Evolutionary conservation across 2,329 filamentous ascomycete species (phyloP).

Genomic region (Pyricularia sp.): DNA sequence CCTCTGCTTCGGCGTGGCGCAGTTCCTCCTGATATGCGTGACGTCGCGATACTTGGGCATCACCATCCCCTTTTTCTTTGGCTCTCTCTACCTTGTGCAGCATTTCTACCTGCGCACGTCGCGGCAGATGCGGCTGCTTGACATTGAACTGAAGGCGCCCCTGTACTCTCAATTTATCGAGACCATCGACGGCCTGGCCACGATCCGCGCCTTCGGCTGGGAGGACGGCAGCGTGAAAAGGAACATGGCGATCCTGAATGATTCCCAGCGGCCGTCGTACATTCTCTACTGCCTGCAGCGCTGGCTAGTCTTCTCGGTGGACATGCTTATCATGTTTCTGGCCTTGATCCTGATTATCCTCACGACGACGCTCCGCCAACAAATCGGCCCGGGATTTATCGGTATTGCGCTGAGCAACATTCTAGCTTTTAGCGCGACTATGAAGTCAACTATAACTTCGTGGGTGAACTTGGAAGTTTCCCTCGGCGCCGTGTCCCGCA

Average conservation of each 20-base stretch:
- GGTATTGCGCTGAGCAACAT: slow-evolving; percentile 23
- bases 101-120: slow-evolving; percentile 42
- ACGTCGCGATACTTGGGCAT: slow-evolving; percentile 33
- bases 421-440: slow-evolving; percentile 13
- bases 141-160: slow-evolving; percentile 41
- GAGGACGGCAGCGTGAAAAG: slow-evolving; percentile 28
- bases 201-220: slow-evolving; percentile 47
- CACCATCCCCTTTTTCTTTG: slow-evolving; percentile 30
- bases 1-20: slow-evolving; percentile 22
- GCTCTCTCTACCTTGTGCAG: slow-evolving; percentile 32
- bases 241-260: slow-evolving; percentile 38
- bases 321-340: slow-evolving; percentile 25
- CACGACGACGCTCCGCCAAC: slow-evolving; percentile 21
- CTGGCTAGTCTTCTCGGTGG: slow-evolving; percentile 35
- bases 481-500: slow-evolving; percentile 17
- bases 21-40: slow-evolving; percentile 33
- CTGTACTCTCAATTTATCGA: slow-evolving; percentile 36
- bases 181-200: slow-evolving; percentile 34
- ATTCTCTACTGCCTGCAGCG: slow-evolving; percentile 46
- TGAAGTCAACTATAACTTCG: slow-evolving; percentile 14
- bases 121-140: slow-evolving; percentile 39
- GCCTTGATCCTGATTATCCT: slow-evolving; percentile 25
- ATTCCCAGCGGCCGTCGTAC: slow-evolving; percentile 47
- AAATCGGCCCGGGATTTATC: slow-evolving; percentile 18
- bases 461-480: slow-evolving; percentile 18